These are phyloP conservation scores for Komagataella phaffii DNA, from an alignment of 805 yeast species.

Conservation along the genomic window DNA sequence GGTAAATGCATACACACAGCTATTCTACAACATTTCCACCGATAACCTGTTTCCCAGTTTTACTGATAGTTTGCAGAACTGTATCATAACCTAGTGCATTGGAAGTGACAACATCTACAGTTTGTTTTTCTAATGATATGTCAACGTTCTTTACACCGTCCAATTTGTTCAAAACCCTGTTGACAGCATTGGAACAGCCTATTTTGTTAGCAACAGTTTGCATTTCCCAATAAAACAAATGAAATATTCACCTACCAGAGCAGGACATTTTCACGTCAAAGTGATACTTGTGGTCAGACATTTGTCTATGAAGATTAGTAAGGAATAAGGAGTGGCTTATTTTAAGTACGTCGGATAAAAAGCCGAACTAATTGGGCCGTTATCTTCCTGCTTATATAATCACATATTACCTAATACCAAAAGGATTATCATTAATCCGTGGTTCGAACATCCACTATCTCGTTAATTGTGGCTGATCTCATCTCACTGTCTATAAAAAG, in stretches of 20 bases:
- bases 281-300: conserved; percentile 53
- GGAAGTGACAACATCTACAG: conserved; percentile 62
- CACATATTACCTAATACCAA: not conserved
- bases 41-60: conserved; percentile 80
- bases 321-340: not conserved
- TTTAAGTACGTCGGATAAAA: not conserved
- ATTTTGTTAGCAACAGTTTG: not conserved
- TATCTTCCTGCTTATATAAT: not conserved
- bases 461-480: conserved; percentile 28
- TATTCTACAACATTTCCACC: conserved; percentile 44
- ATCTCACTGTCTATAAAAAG: conserved; percentile 33
- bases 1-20: not conserved
- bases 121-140: conserved; percentile 68
- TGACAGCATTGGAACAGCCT: conserved; percentile 82
- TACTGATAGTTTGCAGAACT: conserved; percentile 67
- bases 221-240: not conserved
- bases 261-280: conserved; percentile 81
- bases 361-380: not conserved
- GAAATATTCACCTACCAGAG: conserved; percentile 27
- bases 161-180: conserved; percentile 54
- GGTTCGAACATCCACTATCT: conserved; percentile 29
- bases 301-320: conserved; percentile 6
- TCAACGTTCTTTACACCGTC: conserved; percentile 66
- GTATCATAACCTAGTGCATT: conserved; percentile 52
- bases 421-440: not conserved